phyloP scores from a whole-genome alignment of 345 rosid genomes.

The Brassica nigra region DNA sequence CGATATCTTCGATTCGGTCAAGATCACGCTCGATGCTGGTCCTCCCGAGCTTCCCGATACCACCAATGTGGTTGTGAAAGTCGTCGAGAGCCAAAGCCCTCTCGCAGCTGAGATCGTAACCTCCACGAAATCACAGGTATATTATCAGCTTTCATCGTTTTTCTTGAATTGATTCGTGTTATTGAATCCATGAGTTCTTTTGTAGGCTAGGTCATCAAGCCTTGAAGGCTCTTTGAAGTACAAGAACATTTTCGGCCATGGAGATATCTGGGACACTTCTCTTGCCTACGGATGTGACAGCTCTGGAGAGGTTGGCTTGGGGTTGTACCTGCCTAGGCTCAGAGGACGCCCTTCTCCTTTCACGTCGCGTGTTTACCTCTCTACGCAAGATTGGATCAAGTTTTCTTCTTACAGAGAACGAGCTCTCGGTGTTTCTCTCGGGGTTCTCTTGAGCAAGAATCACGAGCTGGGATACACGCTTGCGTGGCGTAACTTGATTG shows the following conservation, averaged over 20 bases:
- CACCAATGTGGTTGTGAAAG: constrained; percentile 68
- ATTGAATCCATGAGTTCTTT: too few species aligned
- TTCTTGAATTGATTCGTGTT: too few species aligned
- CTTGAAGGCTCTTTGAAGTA: constrained; percentile 79
- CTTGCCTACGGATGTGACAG: constrained; percentile 77
- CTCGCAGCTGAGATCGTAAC: constrained; percentile 66
- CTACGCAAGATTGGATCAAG: constrained; percentile 83
- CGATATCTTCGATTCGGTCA: constrained; percentile 78
- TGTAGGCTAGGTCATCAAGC: constrained; percentile 83
- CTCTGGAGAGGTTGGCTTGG: constrained; percentile 76
- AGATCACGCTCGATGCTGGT: constrained; percentile 76
- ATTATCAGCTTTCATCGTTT: neutral
- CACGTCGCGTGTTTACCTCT: constrained; percentile 63
- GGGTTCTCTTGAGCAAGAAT: constrained; percentile 59
- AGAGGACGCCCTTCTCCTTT: constrained; percentile 65
- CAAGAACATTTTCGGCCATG: constrained; percentile 83
- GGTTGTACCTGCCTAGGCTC: constrained; percentile 83
- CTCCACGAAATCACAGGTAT: constrained; percentile 76
- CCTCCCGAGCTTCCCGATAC: constrained; percentile 94
- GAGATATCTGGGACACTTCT: constrained; percentile 91
- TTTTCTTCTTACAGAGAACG: constrained; percentile 84
- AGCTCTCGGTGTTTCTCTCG: constrained; percentile 76
- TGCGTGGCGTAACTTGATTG: constrained; percentile 79
- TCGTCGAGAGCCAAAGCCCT: constrained; percentile 64
- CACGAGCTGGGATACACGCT: constrained; percentile 74